phyloP scores from a whole-genome alignment of 1,284 basidiomycete species.

The Athelia sp. region DNA sequence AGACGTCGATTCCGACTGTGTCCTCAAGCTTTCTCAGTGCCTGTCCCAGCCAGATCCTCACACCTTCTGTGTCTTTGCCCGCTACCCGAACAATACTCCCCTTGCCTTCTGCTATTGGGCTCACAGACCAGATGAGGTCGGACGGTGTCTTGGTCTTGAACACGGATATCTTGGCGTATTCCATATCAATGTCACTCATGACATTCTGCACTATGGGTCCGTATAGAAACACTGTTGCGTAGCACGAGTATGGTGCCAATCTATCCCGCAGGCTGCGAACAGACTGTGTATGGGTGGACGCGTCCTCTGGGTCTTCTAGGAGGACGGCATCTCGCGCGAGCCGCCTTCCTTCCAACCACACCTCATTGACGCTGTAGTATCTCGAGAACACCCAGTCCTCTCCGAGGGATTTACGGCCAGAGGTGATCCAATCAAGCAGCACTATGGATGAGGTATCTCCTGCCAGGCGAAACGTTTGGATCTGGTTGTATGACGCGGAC shows the following conservation, averaged over 20 bases:
- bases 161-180: conserved; percentile 57
- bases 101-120: conserved; percentile 35
- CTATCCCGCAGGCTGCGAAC: conserved; percentile 51
- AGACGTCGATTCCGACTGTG: conserved; percentile 60
- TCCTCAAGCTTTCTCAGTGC: conserved; percentile 45
- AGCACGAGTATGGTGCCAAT: conserved; percentile 77
- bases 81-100: conserved; percentile 69
- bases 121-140: conserved; percentile 78
- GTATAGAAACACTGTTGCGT: conserved; percentile 75
- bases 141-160: conserved; percentile 49
- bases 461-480: conserved; percentile 68
- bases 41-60: conserved; percentile 63
- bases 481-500: conserved; percentile 76
- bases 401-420: conserved; percentile 71
- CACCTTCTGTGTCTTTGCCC: conserved; percentile 66
- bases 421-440: conserved; percentile 89
- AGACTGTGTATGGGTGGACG: conserved; percentile 13
- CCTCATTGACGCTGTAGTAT: conserved; percentile 85
- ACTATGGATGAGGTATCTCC: conserved; percentile 56
- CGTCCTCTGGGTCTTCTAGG: conserved; percentile 46
- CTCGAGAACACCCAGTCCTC: conserved; percentile 88
- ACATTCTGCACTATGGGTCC: conserved; percentile 53
- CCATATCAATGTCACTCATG: conserved; percentile 37
- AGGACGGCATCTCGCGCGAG: conserved; percentile 75
- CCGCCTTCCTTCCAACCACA: conserved; percentile 59